A percentile compares a stretch with the other conserved stretches of the same genome.
These are phyloP conservation scores for Boletus subcaerulescens DNA, from an alignment of 768 basidiomycete species.

Conservation along the genomic window DNA sequence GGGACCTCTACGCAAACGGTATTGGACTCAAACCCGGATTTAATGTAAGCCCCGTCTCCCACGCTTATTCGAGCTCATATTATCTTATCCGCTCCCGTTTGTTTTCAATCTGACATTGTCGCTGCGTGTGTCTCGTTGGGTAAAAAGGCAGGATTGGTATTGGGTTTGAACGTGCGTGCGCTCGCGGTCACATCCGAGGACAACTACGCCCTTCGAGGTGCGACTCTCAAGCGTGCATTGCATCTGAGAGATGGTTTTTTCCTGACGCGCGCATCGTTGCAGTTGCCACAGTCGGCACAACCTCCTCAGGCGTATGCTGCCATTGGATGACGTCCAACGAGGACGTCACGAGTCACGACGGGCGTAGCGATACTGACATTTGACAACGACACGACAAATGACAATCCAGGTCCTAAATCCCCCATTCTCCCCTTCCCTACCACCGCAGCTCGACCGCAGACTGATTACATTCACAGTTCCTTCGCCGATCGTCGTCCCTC, in stretches of 20 bases:
- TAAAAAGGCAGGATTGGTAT: conserved; percentile 70
- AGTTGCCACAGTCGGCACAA: conserved; percentile 94
- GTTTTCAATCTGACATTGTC: not conserved
- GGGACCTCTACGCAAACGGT: conserved; percentile 75
- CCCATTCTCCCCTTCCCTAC: too few relatives aligned
- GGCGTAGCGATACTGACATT: too few relatives aligned
- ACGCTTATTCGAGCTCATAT: not conserved
- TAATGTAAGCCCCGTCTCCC: conserved; percentile 48
- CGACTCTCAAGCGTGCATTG: conserved; percentile 54
- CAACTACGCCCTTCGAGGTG: conserved; percentile 64
- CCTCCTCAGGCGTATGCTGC: conserved; percentile 69
- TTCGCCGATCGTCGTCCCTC: too few relatives aligned
- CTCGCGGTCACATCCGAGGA: conserved; percentile 67
- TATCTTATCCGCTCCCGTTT: not conserved
- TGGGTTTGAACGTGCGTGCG: conserved; percentile 71
- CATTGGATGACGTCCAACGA: too few relatives aligned
- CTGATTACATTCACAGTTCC: too few relatives aligned
- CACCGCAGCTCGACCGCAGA: too few relatives aligned
- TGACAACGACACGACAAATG: too few relatives aligned
- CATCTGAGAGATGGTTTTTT: not conserved
- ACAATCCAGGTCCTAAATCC: too few relatives aligned
- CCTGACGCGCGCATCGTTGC: not conserved
- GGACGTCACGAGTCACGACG: too few relatives aligned
- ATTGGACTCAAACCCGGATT: conserved; percentile 80
- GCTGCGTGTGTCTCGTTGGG: conserved; percentile 52